phyloP scores from a whole-genome alignment of 441 rosid genomes.

The Populus hybrid region DNA sequence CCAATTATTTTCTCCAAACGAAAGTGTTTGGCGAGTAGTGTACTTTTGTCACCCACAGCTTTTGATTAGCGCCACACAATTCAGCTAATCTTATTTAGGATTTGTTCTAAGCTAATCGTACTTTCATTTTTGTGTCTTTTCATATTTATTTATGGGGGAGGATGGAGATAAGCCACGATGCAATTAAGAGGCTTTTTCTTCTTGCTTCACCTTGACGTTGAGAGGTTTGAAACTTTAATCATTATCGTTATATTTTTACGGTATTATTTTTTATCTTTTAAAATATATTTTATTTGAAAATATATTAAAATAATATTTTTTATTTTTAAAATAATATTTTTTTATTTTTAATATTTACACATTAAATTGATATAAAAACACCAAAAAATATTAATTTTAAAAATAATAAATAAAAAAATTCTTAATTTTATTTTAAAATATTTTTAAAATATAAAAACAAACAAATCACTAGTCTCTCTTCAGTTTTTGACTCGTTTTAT shows the following conservation, averaged over 20 bases:
- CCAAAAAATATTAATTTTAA: no score
- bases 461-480: no score
- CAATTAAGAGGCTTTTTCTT: neutral
- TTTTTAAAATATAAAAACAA: no score
- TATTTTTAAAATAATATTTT: no score
- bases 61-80: slow-evolving; percentile 5
- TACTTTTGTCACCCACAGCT: slow-evolving; percentile 14
- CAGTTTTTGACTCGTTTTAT: neutral
- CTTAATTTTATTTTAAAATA: no score
- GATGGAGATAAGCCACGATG: neutral
- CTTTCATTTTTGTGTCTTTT: neutral
- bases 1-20: slow-evolving; percentile 5
- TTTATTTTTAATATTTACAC: no score
- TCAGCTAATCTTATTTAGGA: slow-evolving; percentile 12
- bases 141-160: neutral
- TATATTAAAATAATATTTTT: no score
- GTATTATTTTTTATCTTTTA: no score
- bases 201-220: neutral
- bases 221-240: neutral
- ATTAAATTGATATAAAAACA: no score
- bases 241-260: no score
- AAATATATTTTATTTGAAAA: no score
- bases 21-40: slow-evolving; percentile 14
- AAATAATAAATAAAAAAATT: no score
- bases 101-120: neutral